phyloP scores from a whole-genome alignment of 2,329 filamentous ascomycete genomes.

The Leptographium wingfieldii region DNA sequence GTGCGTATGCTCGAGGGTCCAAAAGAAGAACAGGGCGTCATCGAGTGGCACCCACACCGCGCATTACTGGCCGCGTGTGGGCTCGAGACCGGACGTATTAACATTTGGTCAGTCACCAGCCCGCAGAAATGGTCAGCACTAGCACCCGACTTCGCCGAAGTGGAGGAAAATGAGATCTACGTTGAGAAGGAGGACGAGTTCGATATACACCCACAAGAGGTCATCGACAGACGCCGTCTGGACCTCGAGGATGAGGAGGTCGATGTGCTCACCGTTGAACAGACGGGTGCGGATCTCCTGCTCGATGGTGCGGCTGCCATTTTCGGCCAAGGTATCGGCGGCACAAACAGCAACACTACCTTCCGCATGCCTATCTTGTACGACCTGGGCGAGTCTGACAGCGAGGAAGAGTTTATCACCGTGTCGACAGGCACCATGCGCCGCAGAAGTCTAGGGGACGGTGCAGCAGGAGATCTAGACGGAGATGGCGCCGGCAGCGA shows the following conservation, averaged over 20 bases:
- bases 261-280: constrained; percentile 72
- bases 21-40: constrained; percentile 89
- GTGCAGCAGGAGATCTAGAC: constrained; percentile 38
- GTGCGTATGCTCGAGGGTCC: constrained; percentile 96
- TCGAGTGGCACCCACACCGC: constrained; percentile 90
- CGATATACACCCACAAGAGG: constrained; percentile 90
- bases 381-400: constrained; percentile 86
- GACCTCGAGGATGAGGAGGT: constrained; percentile 90
- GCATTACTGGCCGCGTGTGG: constrained; percentile 85
- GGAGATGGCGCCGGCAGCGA: constrained; percentile 20
- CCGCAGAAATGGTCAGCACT: constrained; percentile 96
- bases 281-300: constrained; percentile 42
- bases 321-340: not conserved
- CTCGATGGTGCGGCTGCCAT: constrained; percentile 18
- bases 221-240: constrained; percentile 79
- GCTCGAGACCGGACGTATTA: constrained; percentile 83
- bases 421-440: constrained; percentile 72
- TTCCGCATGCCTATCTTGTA: constrained; percentile 92
- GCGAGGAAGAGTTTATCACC: constrained; percentile 72
- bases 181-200: constrained; percentile 94
- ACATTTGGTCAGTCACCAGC: constrained; percentile 90
- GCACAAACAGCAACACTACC: constrained; percentile 14
- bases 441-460: constrained; percentile 67
- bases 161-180: constrained; percentile 97
- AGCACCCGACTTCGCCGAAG: constrained; percentile 91